Evolutionary conservation across 306 rosid species (phyloP).

Genomic region (Prunus dulcis): DNA sequence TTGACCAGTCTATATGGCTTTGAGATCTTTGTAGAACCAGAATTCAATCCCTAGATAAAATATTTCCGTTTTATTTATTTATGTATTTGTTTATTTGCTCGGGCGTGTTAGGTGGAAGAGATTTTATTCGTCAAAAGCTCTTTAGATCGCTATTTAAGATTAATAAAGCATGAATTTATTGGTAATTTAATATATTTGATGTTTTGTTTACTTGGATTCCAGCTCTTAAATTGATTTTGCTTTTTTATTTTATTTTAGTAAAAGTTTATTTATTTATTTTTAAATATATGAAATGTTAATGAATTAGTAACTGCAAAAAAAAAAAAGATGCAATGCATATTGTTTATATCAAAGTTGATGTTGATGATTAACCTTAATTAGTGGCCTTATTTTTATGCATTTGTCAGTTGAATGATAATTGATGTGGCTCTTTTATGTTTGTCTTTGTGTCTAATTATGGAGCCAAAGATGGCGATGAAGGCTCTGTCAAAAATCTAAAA

Average conservation of each 20-base stretch:
- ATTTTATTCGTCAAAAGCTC: background rate
- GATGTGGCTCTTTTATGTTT: background rate
- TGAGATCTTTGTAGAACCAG: constrained; percentile 1
- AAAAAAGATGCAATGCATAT: background rate
- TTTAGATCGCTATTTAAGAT: background rate
- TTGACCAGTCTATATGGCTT: background rate
- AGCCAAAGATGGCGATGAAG: background rate
- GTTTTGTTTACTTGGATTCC: background rate
- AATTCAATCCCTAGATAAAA: background rate
- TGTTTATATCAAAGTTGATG: background rate
- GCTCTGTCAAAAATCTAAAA: background rate
- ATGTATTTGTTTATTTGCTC: constrained; percentile 1
- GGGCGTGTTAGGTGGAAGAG: constrained; percentile 26
- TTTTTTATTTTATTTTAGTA: background rate
- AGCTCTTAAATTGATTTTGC: background rate
- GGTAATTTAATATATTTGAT: background rate
- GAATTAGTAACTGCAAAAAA: background rate
- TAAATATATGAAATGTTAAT: background rate
- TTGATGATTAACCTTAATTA: background rate
- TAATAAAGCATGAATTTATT: background rate
- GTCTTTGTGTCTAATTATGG: constrained; percentile 5
- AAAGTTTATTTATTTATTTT: background rate
- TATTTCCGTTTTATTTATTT: background rate
- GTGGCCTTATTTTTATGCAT: background rate
- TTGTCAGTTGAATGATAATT: background rate